Base-by-base conservation (phyloP, 2,329 filamentous ascomycete species). In the Amauroascus niger region DNA sequence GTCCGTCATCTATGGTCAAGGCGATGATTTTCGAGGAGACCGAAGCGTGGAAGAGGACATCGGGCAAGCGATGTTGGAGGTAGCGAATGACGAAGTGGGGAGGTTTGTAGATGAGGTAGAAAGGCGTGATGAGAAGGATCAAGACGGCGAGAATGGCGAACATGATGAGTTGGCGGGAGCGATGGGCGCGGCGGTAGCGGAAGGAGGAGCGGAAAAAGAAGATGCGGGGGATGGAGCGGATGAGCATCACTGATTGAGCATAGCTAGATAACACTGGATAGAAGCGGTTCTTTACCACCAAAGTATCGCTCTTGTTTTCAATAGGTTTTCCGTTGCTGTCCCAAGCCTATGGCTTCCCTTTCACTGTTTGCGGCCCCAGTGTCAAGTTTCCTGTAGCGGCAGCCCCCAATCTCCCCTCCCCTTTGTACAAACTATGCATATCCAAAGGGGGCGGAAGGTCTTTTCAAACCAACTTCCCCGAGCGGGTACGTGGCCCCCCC, bases 1-100 rank as follows among this genome's bases (percentile, higher is more conserved):
- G 89, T 26, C 83, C 86, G 70, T 95, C 89, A 72, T 95, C 89
- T 63, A 95, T 84, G 1, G 88, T 95, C 37, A 96, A 76, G 0
- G 87, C 89, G 16, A 95, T 76, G 24, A 91, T 70, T 63, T 84
- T 87, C 7, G 71, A 62, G 1, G 78, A 76, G 0, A 73, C 67
- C 16, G 60, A 49, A 26, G 86, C 77, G 60, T 87, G 83, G 76
- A 86, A 95, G 13, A 95, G 76, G 2, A 94, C 85, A 62, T 89
- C 83, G 1, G 87, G 87, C 78, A 86, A 90, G 57, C 79, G 81
- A 60, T 72, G 72, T 62, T 83, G 79, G 55, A 94, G 80, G 72
- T 85, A 84, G 54, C 74, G 71, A 65, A 95, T 85, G 33, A 95
- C 69, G 44, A 78, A 68, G n/a, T 68, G 70, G 0, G 89, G 88